Evolutionary conservation across 371 early-diverging fungal species (phyloP).

Genomic region (Mortierella sp.): DNA sequence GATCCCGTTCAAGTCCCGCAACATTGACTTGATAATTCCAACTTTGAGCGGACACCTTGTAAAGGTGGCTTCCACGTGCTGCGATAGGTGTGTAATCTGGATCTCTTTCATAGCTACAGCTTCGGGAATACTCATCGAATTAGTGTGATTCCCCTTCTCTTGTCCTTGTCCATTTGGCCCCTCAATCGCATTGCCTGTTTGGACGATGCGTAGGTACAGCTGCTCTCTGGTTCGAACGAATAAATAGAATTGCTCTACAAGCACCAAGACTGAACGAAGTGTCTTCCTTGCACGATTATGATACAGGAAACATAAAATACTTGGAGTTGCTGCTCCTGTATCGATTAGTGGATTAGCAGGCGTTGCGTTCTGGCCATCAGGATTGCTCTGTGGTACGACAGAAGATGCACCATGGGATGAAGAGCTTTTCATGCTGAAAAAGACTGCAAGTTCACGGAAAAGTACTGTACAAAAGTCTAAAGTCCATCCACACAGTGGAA

Average conservation of each 20-base stretch:
- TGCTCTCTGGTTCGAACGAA: constrained; percentile 35
- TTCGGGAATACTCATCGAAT: constrained; percentile 46
- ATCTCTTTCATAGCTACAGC: constrained; percentile 43
- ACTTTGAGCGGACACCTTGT: constrained; percentile 45
- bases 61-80: constrained; percentile 32
- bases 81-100: constrained; percentile 27
- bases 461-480: constrained; percentile 54
- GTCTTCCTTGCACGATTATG: constrained; percentile 47
- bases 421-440: constrained; percentile 36
- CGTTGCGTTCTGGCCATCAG: constrained; percentile 18
- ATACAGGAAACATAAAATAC: constrained; percentile 39
- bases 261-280: constrained; percentile 35
- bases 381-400: background rate
- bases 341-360: background rate
- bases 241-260: constrained; percentile 40
- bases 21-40: constrained; percentile 31
- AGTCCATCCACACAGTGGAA: constrained; percentile 48
- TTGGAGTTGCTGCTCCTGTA: constrained; percentile 13
- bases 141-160: constrained; percentile 26
- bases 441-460: constrained; percentile 49
- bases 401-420: constrained; percentile 12
- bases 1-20: constrained; percentile 35
- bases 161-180: constrained; percentile 17
- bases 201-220: constrained; percentile 31
- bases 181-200: constrained; percentile 26